These are phyloP conservation scores for Penicillium sp. DNA, from an alignment of 2,329 filamentous ascomycete species.

Conservation along the genomic window DNA sequence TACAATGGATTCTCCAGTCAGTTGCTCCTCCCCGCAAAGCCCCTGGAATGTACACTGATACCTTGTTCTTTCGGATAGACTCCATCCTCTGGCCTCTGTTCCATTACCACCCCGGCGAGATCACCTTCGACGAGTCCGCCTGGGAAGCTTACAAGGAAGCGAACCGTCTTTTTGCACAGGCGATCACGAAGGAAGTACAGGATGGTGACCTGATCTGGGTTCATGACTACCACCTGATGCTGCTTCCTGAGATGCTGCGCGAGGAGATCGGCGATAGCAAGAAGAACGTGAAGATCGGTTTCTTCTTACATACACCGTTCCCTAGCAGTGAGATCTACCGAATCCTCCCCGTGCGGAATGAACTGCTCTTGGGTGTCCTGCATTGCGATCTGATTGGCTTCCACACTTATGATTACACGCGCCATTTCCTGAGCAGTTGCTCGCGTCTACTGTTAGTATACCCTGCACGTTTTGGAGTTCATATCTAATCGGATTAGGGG, in stretches of 20 bases:
- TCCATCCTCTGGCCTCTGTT: slow-evolving; percentile 98
- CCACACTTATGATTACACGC: slow-evolving; percentile 98
- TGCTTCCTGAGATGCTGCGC: slow-evolving; percentile 90
- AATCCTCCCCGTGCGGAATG: slow-evolving; percentile 87
- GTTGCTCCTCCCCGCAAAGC: slow-evolving; percentile 30
- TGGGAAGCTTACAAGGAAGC: slow-evolving; percentile 93
- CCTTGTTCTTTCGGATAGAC: slow-evolving; percentile 53
- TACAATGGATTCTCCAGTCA: slow-evolving; percentile 97
- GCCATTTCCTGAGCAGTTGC: slow-evolving; percentile 94
- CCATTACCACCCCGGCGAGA: slow-evolving; percentile 98
- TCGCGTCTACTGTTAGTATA: slow-evolving; percentile 78
- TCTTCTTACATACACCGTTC: slow-evolving; percentile 97
- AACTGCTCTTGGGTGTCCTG: slow-evolving; percentile 80
- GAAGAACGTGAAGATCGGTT: slow-evolving; percentile 95
- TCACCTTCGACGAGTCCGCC: slow-evolving; percentile 92
- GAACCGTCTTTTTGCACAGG: slow-evolving; percentile 86
- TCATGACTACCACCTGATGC: slow-evolving; percentile 98
- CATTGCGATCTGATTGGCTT: slow-evolving; percentile 96
- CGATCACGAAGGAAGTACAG: slow-evolving; percentile 79
- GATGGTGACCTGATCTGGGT: slow-evolving; percentile 97
- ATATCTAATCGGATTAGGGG: slow-evolving; percentile 33
- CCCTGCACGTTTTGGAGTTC: background rate
- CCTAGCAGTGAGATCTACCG: slow-evolving; percentile 96
- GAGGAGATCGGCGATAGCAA: slow-evolving; percentile 77
- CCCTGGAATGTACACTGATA: slow-evolving; percentile 2